Conservation (phyloP, 2,329 filamentous ascomycete genomes). For the Clarireedia paspali region DNA sequence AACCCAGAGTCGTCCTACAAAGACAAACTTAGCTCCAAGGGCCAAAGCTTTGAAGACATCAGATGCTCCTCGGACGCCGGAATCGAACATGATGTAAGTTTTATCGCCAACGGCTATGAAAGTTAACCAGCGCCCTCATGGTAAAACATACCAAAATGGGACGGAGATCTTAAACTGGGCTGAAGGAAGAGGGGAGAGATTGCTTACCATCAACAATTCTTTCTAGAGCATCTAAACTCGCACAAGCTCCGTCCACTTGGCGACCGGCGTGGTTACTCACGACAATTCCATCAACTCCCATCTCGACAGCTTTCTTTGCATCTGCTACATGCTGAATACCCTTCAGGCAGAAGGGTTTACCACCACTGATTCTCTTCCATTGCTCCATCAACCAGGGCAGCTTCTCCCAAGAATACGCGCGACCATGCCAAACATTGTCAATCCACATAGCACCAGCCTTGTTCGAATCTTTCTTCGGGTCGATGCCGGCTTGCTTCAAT, state of each 20-base stretch:
- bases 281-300: conserved; percentile 53
- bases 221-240: conserved; percentile 51
- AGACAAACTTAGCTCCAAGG: conserved; percentile 55
- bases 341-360: conserved; percentile 52
- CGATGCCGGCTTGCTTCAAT: conserved; percentile 43
- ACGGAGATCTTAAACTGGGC: background rate
- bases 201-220: conserved; percentile 43
- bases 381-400: conserved; percentile 51
- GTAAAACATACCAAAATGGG: background rate
- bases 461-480: conserved; percentile 42
- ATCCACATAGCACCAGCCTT: conserved; percentile 55
- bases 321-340: conserved; percentile 55
- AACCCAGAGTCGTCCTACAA: conserved; percentile 54
- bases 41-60: conserved; percentile 62
- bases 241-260: conserved; percentile 54
- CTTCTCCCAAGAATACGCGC: conserved; percentile 56
- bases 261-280: conserved; percentile 51
- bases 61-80: conserved; percentile 53
- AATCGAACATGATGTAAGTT: conserved; percentile 57
- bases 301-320: conserved; percentile 47
- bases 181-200: too few relatives aligned
- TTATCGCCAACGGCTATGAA: conserved; percentile 40
- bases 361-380: conserved; percentile 51
- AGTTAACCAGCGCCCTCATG: background rate
- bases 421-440: conserved; percentile 55